These are phyloP conservation scores for Penicillium italicum DNA, from an alignment of 2,329 filamentous ascomycete genomes.

Conservation along the genomic window DNA sequence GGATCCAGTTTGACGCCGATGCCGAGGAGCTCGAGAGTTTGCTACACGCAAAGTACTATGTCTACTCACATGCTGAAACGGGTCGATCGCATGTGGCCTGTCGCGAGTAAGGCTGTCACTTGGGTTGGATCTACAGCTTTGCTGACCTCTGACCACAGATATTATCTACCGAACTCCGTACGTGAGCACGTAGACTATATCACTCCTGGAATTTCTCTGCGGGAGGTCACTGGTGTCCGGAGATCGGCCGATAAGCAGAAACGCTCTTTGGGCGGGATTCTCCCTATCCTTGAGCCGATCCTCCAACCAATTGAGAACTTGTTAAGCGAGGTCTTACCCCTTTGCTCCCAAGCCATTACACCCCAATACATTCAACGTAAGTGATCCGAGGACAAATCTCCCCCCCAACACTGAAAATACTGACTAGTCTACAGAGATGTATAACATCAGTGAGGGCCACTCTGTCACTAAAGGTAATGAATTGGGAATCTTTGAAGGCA, in stretches of 20 bases:
- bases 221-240: slow-evolving; percentile 27
- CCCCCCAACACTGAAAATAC: neutral
- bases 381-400: slow-evolving; percentile 3
- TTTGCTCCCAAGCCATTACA: slow-evolving; percentile 37
- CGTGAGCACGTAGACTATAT: slow-evolving; percentile 33
- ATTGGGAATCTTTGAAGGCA: slow-evolving; percentile 46
- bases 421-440: slow-evolving; percentile 33
- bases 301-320: slow-evolving; percentile 20
- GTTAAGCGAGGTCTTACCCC: slow-evolving; percentile 12
- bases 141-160: slow-evolving; percentile 17
- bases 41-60: slow-evolving; percentile 39
- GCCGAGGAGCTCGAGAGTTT: slow-evolving; percentile 38
- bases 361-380: slow-evolving; percentile 41
- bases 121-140: neutral
- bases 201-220: slow-evolving; percentile 33
- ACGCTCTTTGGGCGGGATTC: slow-evolving; percentile 21
- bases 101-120: slow-evolving; percentile 32
- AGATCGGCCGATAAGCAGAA: slow-evolving; percentile 15
- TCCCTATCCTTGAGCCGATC: slow-evolving; percentile 28
- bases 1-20: slow-evolving; percentile 42
- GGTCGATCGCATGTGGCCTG: slow-evolving; percentile 38
- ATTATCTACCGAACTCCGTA: slow-evolving; percentile 30
- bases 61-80: slow-evolving; percentile 35
- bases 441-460: slow-evolving; percentile 42
- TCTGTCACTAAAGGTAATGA: slow-evolving; percentile 43